These are phyloP conservation scores for Lathyrus oleraceus DNA, from an alignment of 306 rosid species.

Conservation along the genomic window DNA sequence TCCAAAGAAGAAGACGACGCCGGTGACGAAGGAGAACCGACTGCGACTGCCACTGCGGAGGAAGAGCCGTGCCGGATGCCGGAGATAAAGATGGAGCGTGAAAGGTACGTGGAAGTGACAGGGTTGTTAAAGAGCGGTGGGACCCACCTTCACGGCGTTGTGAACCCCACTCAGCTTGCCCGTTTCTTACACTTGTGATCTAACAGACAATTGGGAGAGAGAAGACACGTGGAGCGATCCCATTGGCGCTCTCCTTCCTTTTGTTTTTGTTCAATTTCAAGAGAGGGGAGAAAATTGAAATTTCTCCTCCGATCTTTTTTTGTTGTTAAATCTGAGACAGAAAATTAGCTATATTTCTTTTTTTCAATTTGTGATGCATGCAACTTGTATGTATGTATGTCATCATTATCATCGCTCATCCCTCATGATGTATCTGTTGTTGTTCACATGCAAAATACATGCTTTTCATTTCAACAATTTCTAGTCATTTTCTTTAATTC, in stretches of 20 bases:
- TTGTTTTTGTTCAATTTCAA: neutral
- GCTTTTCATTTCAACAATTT: slow-evolving; percentile 15
- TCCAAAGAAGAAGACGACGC: neutral
- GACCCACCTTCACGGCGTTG: slow-evolving; percentile 69
- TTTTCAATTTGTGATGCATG: slow-evolving; percentile 37
- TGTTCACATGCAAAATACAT: slow-evolving; percentile 40
- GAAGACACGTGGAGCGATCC: slow-evolving; percentile 41
- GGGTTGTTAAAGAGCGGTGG: slow-evolving; percentile 57
- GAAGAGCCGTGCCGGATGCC: slow-evolving; percentile 24
- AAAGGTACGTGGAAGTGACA: slow-evolving; percentile 70
- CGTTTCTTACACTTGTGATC: slow-evolving; percentile 70
- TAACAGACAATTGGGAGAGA: slow-evolving; percentile 3
- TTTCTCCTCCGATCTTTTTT: neutral
- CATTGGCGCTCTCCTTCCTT: slow-evolving; percentile 22
- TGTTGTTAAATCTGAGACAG: slow-evolving; percentile 1
- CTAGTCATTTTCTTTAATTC: neutral
- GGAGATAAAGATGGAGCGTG: slow-evolving; percentile 34
- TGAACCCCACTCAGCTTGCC: slow-evolving; percentile 83
- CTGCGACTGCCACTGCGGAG: neutral
- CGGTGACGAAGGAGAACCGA: slow-evolving; percentile 26
- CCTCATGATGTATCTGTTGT: slow-evolving; percentile 30
- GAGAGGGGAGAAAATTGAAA: neutral
- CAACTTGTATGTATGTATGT: slow-evolving; percentile 34
- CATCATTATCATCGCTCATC: slow-evolving; percentile 11
- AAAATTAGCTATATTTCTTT: neutral